phyloP scores from a whole-genome alignment of 129 eudicot genomes.

The Ambrosia artemisiifolia region DNA sequence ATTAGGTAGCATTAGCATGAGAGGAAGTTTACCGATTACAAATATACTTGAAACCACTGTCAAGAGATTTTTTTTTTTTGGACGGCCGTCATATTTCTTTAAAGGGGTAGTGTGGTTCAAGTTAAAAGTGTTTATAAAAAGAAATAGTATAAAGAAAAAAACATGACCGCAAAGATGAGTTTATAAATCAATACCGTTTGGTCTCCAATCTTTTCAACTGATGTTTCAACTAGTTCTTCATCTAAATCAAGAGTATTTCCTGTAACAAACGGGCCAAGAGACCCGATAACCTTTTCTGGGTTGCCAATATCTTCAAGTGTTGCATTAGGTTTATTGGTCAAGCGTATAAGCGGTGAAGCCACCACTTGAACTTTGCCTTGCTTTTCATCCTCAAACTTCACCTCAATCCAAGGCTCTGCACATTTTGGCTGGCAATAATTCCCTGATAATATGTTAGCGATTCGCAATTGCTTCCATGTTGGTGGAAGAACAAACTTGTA shows the following conservation, averaged over 20 bases:
- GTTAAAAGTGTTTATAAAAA: not conserved
- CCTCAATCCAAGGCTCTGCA: slow-evolving; percentile 99
- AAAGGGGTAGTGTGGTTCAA: not conserved
- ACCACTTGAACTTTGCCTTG: slow-evolving; percentile 96
- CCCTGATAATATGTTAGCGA: slow-evolving; percentile 93
- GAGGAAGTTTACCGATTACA: too few species aligned
- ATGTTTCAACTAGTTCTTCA: slow-evolving; percentile 83
- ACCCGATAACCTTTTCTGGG: slow-evolving; percentile 87
- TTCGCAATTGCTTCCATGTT: slow-evolving; percentile 84
- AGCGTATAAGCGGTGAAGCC: slow-evolving; percentile 90
- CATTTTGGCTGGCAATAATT: slow-evolving; percentile 99
- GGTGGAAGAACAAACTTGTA: slow-evolving; percentile 85
- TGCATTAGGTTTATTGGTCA: slow-evolving; percentile 93
- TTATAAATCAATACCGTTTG: slow-evolving; percentile 62
- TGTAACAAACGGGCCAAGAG: slow-evolving; percentile 97
- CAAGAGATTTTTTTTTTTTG: too few species aligned
- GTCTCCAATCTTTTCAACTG: slow-evolving; percentile 76
- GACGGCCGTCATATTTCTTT: slow-evolving; percentile 49
- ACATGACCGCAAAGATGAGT: slow-evolving; percentile 2
- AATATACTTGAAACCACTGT: too few species aligned
- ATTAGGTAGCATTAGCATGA: too few species aligned
- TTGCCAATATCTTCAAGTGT: slow-evolving; percentile 93
- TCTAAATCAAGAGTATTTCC: slow-evolving; percentile 85
- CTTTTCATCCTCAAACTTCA: slow-evolving; percentile 90
- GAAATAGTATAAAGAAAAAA: not conserved